Evolutionary conservation across 1,139 yeast genomes (phyloP), one percentile per base, ranked within the genome.

Genomic region (Kluyveromyces sp.): DNA sequence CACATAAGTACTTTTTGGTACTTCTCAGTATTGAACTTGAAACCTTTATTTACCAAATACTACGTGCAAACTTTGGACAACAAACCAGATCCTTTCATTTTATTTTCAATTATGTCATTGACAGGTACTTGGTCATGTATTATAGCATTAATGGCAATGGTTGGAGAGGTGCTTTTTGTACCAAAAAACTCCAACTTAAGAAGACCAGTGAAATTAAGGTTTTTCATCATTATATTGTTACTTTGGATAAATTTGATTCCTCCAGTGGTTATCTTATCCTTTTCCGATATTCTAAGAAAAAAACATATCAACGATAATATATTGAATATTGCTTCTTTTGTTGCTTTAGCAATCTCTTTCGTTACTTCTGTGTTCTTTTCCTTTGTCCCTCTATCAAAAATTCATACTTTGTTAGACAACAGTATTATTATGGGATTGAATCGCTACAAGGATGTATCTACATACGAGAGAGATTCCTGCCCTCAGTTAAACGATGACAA

Each of bases 1-100:
- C 87, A 81, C 56, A 59, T 78, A 30, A 68, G 79, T 0, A 64
- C 74, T 48, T 80, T 78, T 54, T 80, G 85, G 86, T 73, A 75
- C 45, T 80, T 73, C 55, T 77, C 81, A 0, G 58, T 75, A 43
- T 72, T 69, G 53, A 79, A 79, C 55, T 67, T 81, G 1, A 76
- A 79, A 3, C 71, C 81, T 0, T 61, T 80, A 32, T 80, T 77
- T 58, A 78, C 83, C 0, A 56, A 58, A n/a, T 60, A 70, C 43
- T 79, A 78, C 52, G 66, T 63, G 32, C 74, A 71, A 34, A 55
- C 64, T 0, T 49, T 66, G 34, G 72, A 79, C 54, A 78, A 75
- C 53, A 70, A 69, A 42, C 84, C 85, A 0, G 67, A 79, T 2
- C 45, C 59, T 1, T 74, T 75, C 45, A 67, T 73, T 0, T 65